These are phyloP conservation scores for Dryas drummondii DNA, from an alignment of 306 rosid species.

Conservation along the genomic window DNA sequence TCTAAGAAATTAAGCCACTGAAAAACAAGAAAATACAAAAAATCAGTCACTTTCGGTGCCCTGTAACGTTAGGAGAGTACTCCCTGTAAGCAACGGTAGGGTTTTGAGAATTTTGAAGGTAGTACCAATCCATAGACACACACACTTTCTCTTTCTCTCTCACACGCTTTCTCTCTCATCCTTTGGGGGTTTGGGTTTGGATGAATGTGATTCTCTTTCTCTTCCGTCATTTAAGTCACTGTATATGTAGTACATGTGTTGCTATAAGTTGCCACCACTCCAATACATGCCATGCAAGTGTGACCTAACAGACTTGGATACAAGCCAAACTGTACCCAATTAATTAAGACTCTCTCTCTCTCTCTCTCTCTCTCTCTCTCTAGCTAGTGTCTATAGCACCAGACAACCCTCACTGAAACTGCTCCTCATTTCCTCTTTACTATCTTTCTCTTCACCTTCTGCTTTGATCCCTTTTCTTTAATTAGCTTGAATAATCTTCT, in stretches of 20 bases:
- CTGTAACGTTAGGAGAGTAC: not conserved
- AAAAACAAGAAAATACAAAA: not conserved
- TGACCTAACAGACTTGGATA: too few relatives aligned
- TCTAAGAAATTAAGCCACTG: not conserved
- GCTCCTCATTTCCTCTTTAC: not conserved
- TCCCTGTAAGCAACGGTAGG: not conserved
- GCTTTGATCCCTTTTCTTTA: constrained; percentile 4
- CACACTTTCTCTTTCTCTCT: not conserved
- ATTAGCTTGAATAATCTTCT: too few relatives aligned
- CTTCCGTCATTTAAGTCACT: too few relatives aligned
- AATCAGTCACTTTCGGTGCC: constrained; percentile 21
- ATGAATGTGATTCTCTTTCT: not conserved
- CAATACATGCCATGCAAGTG: too few relatives aligned
- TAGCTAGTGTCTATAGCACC: too few relatives aligned
- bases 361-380: too few relatives aligned
- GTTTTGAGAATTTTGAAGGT: constrained; percentile 39
- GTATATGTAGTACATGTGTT: too few relatives aligned
- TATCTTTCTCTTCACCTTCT: not conserved
- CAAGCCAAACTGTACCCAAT: too few relatives aligned
- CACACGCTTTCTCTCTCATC: not conserved
- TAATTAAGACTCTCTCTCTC: too few relatives aligned
- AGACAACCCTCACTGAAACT: constrained; percentile 7
- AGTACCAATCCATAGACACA: constrained; percentile 18
- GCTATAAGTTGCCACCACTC: too few relatives aligned
- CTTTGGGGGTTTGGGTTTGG: not conserved